phyloP scores from a whole-genome alignment of 2,329 filamentous ascomycete species.

The Emydomyces testavorans region DNA sequence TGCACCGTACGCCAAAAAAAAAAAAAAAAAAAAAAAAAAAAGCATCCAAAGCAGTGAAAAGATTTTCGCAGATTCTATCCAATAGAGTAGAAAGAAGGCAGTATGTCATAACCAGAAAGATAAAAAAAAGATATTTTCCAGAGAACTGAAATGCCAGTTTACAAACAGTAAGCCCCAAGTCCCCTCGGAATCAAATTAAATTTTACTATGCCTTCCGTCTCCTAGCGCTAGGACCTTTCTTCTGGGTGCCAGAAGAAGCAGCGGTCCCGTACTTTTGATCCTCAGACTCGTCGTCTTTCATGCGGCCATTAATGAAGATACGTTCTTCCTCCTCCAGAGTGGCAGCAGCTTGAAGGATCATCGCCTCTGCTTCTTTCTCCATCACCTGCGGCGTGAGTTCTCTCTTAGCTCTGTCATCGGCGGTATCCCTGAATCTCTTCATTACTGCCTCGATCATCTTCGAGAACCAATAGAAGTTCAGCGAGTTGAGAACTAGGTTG shows the following conservation, averaged over 20 bases:
- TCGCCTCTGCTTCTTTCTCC: constrained; percentile 22
- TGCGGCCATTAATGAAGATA: constrained; percentile 16
- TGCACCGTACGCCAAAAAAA: too few species aligned
- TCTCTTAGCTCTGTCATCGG: constrained; percentile 18
- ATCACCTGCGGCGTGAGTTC: constrained; percentile 20
- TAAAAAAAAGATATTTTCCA: not conserved
- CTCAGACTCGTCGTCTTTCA: constrained; percentile 4
- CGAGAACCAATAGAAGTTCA: constrained; percentile 56
- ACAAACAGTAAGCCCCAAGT: not conserved
- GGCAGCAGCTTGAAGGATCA: constrained; percentile 26
- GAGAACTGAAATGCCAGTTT: too few species aligned
- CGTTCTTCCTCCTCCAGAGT: constrained; percentile 16
- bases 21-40: too few species aligned
- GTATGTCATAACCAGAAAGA: not conserved
- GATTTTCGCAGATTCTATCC: not conserved
- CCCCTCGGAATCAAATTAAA: not conserved
- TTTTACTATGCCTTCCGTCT: constrained; percentile 12
- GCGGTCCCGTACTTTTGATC: not conserved
- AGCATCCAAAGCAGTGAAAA: too few species aligned
- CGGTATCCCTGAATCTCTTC: constrained; percentile 45
- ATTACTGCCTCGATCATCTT: constrained; percentile 57
- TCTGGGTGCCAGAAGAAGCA: not conserved
- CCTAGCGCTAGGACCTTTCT: constrained; percentile 5
- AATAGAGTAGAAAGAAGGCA: not conserved
- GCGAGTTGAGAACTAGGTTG: constrained; percentile 49